Evolutionary conservation across 768 basidiomycete genomes (phyloP).

Genomic region (Lactarius psammicola): DNA sequence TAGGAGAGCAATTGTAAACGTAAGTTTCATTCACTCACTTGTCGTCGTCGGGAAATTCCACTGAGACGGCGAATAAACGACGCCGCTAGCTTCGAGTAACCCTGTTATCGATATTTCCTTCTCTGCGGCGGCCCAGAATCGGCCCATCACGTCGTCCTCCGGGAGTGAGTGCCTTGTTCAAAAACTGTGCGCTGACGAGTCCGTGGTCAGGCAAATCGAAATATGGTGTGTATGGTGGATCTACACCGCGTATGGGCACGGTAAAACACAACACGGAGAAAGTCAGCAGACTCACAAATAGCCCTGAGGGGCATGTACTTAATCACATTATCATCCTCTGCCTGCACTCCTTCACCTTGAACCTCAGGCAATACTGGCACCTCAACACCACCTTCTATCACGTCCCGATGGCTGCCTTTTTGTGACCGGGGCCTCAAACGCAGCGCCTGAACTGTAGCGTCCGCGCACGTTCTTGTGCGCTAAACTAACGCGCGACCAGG

Average conservation of each 20-base stretch:
- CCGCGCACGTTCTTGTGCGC: slow-evolving; percentile 62
- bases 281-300: slow-evolving; percentile 39
- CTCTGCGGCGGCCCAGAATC: slow-evolving; percentile 30
- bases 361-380: slow-evolving; percentile 31
- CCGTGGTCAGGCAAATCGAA: slow-evolving; percentile 52
- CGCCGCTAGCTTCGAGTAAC: slow-evolving; percentile 23
- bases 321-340: slow-evolving; percentile 45
- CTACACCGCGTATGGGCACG: slow-evolving; percentile 31
- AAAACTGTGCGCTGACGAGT: slow-evolving; percentile 42
- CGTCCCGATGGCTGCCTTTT: no score
- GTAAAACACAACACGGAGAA: background rate
- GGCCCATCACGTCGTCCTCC: slow-evolving; percentile 37
- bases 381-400: slow-evolving; percentile 49
- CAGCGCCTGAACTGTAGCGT: slow-evolving; percentile 49
- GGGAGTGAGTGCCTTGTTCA: slow-evolving; percentile 38
- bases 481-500: slow-evolving; percentile 54
- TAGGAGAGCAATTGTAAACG: background rate
- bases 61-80: slow-evolving; percentile 6
- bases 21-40: no score
- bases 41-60: slow-evolving; percentile 22
- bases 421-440: slow-evolving; percentile 67
- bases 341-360: slow-evolving; percentile 27
- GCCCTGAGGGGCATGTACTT: slow-evolving; percentile 56
- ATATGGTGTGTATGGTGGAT: slow-evolving; percentile 44
- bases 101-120: slow-evolving; percentile 19